Percentiles rank a stretch among this genome's conserved stretches.
phyloP scores from a whole-genome alignment of 257 asterid species.

The Solanum boliviense region DNA sequence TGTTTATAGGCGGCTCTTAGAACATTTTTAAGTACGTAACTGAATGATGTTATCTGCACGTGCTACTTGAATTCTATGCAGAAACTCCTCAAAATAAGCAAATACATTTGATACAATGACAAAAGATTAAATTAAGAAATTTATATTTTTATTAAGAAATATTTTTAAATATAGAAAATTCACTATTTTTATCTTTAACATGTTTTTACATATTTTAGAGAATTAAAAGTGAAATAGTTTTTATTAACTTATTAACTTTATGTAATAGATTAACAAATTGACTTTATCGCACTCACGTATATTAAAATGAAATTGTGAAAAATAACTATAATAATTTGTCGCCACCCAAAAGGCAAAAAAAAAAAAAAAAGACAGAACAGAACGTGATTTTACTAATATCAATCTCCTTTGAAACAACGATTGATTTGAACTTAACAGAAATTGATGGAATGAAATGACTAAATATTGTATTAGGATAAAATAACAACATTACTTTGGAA shows the following conservation, averaged over 20 bases:
- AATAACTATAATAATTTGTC: not conserved
- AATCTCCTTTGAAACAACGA: not conserved
- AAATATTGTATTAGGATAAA: not conserved
- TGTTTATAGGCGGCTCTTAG: too few species aligned
- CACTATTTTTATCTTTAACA: not conserved
- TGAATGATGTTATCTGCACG: too few species aligned
- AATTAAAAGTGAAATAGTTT: not conserved
- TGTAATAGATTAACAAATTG: not conserved
- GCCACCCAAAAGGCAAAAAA: not conserved
- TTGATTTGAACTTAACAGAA: not conserved
- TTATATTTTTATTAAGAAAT: too few species aligned
- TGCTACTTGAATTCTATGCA: too few species aligned
- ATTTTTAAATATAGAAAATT: not conserved
- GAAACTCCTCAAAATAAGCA: too few species aligned
- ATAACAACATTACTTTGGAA: not conserved
- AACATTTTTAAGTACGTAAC: too few species aligned
- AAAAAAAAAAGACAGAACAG: too few species aligned
- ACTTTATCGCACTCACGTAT: not conserved
- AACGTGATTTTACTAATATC: not conserved
- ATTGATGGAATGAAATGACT: not conserved
- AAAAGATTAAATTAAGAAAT: too few species aligned
- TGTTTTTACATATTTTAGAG: not conserved
- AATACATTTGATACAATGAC: too few species aligned
- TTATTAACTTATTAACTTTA: not conserved
- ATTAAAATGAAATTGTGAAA: not conserved